A percentile compares a stretch with the other conserved stretches of the same genome.
Conservation (phyloP, 208 protist species). For the Blechomonas ayalai region DNA sequence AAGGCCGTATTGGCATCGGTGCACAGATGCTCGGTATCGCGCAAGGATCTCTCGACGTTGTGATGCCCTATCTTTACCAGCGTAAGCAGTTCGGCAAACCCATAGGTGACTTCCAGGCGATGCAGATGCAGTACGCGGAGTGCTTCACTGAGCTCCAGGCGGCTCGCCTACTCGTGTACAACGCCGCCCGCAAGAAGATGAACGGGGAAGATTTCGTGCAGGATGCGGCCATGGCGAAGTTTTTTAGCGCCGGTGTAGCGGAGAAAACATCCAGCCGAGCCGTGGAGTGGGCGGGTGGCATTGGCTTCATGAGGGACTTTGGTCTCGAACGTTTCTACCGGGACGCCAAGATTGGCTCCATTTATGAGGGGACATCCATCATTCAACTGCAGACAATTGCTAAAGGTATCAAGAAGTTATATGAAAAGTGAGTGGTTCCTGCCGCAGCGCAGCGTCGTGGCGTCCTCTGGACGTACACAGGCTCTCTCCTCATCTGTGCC, state of each 20-base stretch:
- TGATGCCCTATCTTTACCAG: slow-evolving; percentile 83
- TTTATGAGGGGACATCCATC: slow-evolving; percentile 94
- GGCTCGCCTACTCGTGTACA: slow-evolving; percentile 85
- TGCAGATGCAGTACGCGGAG: slow-evolving; percentile 91
- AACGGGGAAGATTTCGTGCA: slow-evolving; percentile 77
- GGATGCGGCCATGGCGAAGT: slow-evolving; percentile 95
- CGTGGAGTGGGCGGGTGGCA: slow-evolving; percentile 92
- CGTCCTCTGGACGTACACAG: neutral
- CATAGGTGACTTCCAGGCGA: slow-evolving; percentile 92
- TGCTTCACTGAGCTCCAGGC: slow-evolving; percentile 65
- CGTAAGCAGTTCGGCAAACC: slow-evolving; percentile 89
- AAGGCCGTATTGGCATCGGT: slow-evolving; percentile 94
- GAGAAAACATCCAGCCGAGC: slow-evolving; percentile 72
- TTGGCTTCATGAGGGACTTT: slow-evolving; percentile 95
- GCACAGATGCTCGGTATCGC: slow-evolving; percentile 93
- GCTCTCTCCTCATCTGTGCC: neutral
- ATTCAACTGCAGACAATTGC: slow-evolving; percentile 95
- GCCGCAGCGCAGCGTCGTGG: too few species aligned
- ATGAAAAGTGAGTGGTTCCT: slow-evolving; percentile 13
- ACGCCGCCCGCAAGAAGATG: slow-evolving; percentile 90
- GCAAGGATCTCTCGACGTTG: slow-evolving; percentile 64
- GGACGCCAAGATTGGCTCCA: slow-evolving; percentile 85
- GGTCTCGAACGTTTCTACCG: slow-evolving; percentile 94
- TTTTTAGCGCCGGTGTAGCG: slow-evolving; percentile 83
- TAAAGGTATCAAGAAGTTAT: slow-evolving; percentile 76